Conservation (phyloP, 2,329 filamentous ascomycete genomes). For the Hypoxylon sp. region DNA sequence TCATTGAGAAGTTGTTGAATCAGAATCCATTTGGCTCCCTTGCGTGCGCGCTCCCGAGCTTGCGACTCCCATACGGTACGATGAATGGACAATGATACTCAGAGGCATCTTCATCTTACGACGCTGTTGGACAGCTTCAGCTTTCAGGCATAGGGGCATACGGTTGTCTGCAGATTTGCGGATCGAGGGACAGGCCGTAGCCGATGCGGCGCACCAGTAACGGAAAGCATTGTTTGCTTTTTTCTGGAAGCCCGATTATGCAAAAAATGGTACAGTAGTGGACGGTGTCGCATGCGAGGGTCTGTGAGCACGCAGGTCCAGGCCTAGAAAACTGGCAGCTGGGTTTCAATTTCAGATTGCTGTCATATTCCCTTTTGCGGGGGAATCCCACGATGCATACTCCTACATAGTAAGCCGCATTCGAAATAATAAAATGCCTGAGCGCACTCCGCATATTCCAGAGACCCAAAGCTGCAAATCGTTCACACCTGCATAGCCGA, state of each 20-base stretch:
- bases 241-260: constrained; percentile 42
- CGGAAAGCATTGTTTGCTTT: constrained; percentile 44
- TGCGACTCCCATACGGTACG: constrained; percentile 44
- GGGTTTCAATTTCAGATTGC: constrained; percentile 38
- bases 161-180: constrained; percentile 51
- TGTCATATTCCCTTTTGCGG: constrained; percentile 41
- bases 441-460: constrained; percentile 42
- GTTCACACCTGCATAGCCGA: constrained; percentile 52
- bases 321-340: constrained; percentile 31
- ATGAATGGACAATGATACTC: constrained; percentile 40
- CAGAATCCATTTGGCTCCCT: constrained; percentile 32
- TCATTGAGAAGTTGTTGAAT: constrained; percentile 30
- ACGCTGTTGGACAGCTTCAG: constrained; percentile 51
- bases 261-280: constrained; percentile 45
- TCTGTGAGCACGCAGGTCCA: constrained; percentile 41
- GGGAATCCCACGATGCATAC: constrained; percentile 42
- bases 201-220: constrained; percentile 49
- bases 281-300: constrained; percentile 40
- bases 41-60: constrained; percentile 44
- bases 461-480: constrained; percentile 40
- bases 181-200: constrained; percentile 50
- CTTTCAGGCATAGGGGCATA: constrained; percentile 29
- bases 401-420: constrained; percentile 38
- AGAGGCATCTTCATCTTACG: constrained; percentile 47
- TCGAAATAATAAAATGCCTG: constrained; percentile 35